Conservation (phyloP, 352 stramenopile species). For the Plasmopara halstedii region DNA sequence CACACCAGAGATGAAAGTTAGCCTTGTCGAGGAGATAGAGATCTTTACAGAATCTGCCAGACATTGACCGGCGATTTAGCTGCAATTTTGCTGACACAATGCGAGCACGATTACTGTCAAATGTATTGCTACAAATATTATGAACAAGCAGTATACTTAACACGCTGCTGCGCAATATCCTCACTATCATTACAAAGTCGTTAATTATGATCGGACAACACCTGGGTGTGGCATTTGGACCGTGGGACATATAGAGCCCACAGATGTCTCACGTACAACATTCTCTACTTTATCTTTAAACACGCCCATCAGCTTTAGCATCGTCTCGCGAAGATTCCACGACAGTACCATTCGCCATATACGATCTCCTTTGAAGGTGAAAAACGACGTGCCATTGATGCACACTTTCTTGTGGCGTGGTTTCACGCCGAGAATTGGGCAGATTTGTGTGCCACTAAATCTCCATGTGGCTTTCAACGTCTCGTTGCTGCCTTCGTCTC, state of each 20-base stretch:
- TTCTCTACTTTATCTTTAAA: conserved; percentile 18
- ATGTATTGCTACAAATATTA: no score
- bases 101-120: no score
- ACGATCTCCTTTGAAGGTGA: conserved; percentile 71
- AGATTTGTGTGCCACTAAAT: conserved; percentile 76
- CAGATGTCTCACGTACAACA: conserved; percentile 14
- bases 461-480: conserved; percentile 69
- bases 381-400: conserved; percentile 69
- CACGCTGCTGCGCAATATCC: no score
- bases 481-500: conserved; percentile 44
- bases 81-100: no score
- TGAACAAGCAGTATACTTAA: no score
- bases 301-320: conserved; percentile 67
- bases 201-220: conserved; percentile 1
- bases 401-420: conserved; percentile 71
- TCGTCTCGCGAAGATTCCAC: conserved; percentile 66
- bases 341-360: conserved; percentile 64
- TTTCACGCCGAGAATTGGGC: conserved; percentile 59
- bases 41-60: no score
- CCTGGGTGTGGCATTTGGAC: conserved; percentile 2
- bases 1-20: no score
- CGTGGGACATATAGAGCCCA: background rate
- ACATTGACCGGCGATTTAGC: no score
- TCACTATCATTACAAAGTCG: no score
- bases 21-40: no score